Evolutionary conservation across 2,329 filamentous ascomycete genomes (phyloP).

Genomic region (Reticulascus tulasneorum): DNA sequence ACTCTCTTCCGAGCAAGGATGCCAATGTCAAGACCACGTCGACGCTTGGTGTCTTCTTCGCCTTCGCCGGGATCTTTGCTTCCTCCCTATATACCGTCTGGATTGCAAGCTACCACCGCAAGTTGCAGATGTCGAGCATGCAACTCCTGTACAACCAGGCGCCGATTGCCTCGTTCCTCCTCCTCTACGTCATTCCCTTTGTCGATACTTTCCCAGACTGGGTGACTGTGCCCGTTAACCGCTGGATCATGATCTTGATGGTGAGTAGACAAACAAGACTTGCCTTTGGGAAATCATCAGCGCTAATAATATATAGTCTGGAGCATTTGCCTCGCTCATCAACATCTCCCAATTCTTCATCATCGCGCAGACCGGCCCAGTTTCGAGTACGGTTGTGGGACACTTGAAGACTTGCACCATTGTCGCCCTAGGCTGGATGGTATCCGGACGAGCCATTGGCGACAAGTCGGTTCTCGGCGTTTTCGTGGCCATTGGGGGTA

Average conservation of each 20-base stretch:
- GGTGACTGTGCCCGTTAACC: slow-evolving; percentile 43
- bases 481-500: slow-evolving; percentile 52
- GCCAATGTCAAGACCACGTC: slow-evolving; percentile 51
- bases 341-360: slow-evolving; percentile 64
- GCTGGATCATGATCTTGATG: slow-evolving; percentile 57
- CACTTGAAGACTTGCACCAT: slow-evolving; percentile 64
- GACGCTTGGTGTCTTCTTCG: slow-evolving; percentile 58
- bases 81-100: slow-evolving; percentile 66
- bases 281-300: background rate
- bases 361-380: slow-evolving; percentile 57
- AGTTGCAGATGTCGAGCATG: slow-evolving; percentile 63
- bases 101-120: slow-evolving; percentile 63
- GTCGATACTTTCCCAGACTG: slow-evolving; percentile 59
- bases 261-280: slow-evolving; percentile 42
- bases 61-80: slow-evolving; percentile 59
- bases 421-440: slow-evolving; percentile 59
- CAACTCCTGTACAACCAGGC: slow-evolving; percentile 68
- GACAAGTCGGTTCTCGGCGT: slow-evolving; percentile 54
- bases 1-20: slow-evolving; percentile 49
- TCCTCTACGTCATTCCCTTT: slow-evolving; percentile 64
- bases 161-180: slow-evolving; percentile 56
- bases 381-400: slow-evolving; percentile 62
- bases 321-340: slow-evolving; percentile 59
- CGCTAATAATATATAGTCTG: slow-evolving; percentile 41
- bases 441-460: slow-evolving; percentile 49